Base-by-base conservation (phyloP, 148 eudicot genomes). In the Hydrangea macrophylla region DNA sequence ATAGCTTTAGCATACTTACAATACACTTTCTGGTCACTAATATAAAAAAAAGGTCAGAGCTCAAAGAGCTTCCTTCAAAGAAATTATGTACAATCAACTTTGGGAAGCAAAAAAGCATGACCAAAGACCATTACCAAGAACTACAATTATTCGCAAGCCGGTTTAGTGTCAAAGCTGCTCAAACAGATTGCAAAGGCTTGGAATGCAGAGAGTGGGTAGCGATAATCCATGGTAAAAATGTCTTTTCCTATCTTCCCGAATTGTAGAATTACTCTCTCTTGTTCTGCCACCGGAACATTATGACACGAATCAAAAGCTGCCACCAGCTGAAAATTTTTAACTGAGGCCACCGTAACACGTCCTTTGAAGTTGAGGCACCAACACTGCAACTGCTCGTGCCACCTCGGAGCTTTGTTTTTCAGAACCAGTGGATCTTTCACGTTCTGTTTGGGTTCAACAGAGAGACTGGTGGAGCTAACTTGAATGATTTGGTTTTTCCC, bases 361-460 rank as follows among this genome's bases (percentile, higher is more conserved):
- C 88, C 88, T 69, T 71, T 84, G 62, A 84, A 84, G 65, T 84
- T 84, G 50, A 84, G 62, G 61, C 88, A 84, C 88, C 88, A 84
- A 55, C 88, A 84, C 58, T 81, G 85, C 65, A 84, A 64, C 42
- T 84, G 88, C 63, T 78, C 81, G 39, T 84, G 88, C 85, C 88
- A 84, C 64, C 88, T 76, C 31, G 88, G 88, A 68, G 74, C 50
- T 62, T 81, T 84, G 44, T 81, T 84, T 66, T 68, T 81, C 67
- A 84, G 64, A 42, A 74, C 42, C 55, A 84, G 44, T 12, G 82
- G 80, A 40, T 66, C 73, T 40, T 60, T 56, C 26, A 37, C 17
- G 13, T 32, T 18, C 0, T 42, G 40, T 33, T 32, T 54, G 3
- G 61, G 15, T 40, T 63, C 10, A 26, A 69, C 65, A 23, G 48